phyloP scores from a whole-genome alignment of 768 basidiomycete genomes.

The Lactarius psammicola region DNA sequence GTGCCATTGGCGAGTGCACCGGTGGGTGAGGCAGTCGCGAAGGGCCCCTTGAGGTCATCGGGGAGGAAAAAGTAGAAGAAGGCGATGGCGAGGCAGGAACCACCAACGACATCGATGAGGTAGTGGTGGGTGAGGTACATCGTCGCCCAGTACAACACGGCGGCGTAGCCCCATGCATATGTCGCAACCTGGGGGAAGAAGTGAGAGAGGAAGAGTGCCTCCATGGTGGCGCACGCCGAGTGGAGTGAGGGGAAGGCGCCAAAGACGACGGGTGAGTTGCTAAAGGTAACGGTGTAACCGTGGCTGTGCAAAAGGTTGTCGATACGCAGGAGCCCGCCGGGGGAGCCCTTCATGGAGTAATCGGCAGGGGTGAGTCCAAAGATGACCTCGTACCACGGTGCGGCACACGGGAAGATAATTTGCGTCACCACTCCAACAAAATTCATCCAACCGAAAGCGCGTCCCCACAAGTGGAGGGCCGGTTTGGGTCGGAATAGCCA shows the following conservation, averaged over 20 bases:
- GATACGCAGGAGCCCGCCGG: constrained; percentile 90
- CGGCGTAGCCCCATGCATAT: constrained; percentile 80
- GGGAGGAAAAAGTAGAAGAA: constrained; percentile 90
- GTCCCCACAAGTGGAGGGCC: constrained; percentile 79
- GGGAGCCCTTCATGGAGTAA: constrained; percentile 88
- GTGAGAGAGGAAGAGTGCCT: constrained; percentile 89
- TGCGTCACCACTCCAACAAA: constrained; percentile 84
- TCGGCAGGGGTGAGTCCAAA: constrained; percentile 94
- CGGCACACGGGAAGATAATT: constrained; percentile 86
- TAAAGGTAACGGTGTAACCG: constrained; percentile 78
- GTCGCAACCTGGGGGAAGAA: constrained; percentile 79
- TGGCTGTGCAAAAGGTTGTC: constrained; percentile 78
- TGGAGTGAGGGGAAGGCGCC: constrained; percentile 97
- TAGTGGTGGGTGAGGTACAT: constrained; percentile 99
- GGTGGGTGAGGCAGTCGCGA: constrained; percentile 52
- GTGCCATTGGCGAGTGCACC: constrained; percentile 36
- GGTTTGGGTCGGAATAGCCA: constrained; percentile 89
- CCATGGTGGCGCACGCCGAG: constrained; percentile 85
- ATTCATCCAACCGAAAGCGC: constrained; percentile 92
- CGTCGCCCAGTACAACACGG: constrained; percentile 92
- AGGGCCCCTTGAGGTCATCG: constrained; percentile 63
- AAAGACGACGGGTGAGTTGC: constrained; percentile 88
- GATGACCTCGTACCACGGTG: constrained; percentile 98
- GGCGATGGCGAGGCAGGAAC: constrained; percentile 83
- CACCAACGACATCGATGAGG: constrained; percentile 95